phyloP scores from a whole-genome alignment of 176 grass and related monocot genomes.

The Cymbopogon citratus region DNA sequence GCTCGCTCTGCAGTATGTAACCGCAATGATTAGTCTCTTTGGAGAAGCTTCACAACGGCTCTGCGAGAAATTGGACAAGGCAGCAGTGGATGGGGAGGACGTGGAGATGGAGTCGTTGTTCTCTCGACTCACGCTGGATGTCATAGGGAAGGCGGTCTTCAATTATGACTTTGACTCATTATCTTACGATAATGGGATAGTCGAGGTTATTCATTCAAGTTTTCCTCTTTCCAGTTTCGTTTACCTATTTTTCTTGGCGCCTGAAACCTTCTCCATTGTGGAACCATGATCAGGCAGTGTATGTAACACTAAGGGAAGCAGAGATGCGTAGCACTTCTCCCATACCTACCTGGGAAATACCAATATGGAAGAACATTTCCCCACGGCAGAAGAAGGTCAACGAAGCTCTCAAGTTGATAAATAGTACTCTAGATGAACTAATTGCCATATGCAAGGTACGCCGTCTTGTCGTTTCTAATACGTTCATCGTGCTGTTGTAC shows the following conservation, averaged over 20 bases:
- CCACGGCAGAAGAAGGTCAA: slow-evolving; percentile 90
- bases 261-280: slow-evolving; percentile 11
- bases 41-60: slow-evolving; percentile 68
- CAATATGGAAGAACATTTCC: slow-evolving; percentile 98
- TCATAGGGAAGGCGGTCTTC: slow-evolving; percentile 95
- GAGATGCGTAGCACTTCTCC: slow-evolving; percentile 93
- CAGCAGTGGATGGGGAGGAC: slow-evolving; percentile 65
- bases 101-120: slow-evolving; percentile 98
- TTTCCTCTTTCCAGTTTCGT: neutral
- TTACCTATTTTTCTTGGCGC: neutral
- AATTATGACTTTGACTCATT: slow-evolving; percentile 99
- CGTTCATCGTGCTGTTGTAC: neutral
- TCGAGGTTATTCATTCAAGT: slow-evolving; percentile 59
- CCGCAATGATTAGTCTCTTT: slow-evolving; percentile 78
- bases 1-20: slow-evolving; percentile 55
- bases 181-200: slow-evolving; percentile 86
- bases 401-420: slow-evolving; percentile 77
- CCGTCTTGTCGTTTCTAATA: neutral
- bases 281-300: slow-evolving; percentile 63
- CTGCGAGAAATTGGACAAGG: slow-evolving; percentile 77
- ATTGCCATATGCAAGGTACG: slow-evolving; percentile 84
- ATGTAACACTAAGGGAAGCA: slow-evolving; percentile 72
- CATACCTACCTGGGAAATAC: slow-evolving; percentile 98
- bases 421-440: slow-evolving; percentile 73
- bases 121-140: slow-evolving; percentile 81